Conservation (phyloP, 202 grass and related monocot genomes). For the Dendrocalamus latiflorus region DNA sequence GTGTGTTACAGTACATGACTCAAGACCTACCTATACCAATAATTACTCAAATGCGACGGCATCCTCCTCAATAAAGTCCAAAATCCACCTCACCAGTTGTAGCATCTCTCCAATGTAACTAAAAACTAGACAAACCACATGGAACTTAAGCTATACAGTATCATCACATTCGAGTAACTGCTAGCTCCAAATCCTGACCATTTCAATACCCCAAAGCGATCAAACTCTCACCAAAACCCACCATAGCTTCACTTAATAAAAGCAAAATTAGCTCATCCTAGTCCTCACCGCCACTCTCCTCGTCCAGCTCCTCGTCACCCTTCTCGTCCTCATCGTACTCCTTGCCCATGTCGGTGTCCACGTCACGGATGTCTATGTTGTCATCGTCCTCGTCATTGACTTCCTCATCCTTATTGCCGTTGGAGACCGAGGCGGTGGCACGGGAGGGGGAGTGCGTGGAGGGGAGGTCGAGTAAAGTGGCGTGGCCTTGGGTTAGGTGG, state of each 20-base stretch:
- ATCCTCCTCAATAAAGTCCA: not conserved
- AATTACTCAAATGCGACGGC: not conserved
- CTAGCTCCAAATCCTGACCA: not conserved
- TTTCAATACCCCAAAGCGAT: not conserved
- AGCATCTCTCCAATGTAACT: not conserved
- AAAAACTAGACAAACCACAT: not conserved
- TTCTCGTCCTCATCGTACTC: conserved; percentile 23
- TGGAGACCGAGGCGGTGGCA: conserved; percentile 42
- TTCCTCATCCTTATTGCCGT: conserved; percentile 57
- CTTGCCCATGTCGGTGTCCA: conserved; percentile 13
- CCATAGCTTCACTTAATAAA: not conserved
- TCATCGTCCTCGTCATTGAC: not conserved
- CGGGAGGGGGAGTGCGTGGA: conserved; percentile 37
- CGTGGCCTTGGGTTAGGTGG: not conserved
- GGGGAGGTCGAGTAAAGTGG: not conserved
- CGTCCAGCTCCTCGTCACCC: conserved; percentile 21
- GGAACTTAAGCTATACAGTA: not conserved
- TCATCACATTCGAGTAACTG: not conserved
- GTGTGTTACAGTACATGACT: too few species aligned
- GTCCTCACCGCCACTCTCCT: conserved; percentile 34
- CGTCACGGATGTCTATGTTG: conserved; percentile 2
- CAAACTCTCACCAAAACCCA: not conserved
- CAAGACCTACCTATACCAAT: too few species aligned
- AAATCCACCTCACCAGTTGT: not conserved
- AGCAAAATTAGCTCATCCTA: conserved; percentile 12